A percentile compares a stretch with the other conserved stretches of the same genome.
Evolutionary conservation across 192 early-diverging fungal genomes (phyloP).

Genomic region (Mortierella claussenii): DNA sequence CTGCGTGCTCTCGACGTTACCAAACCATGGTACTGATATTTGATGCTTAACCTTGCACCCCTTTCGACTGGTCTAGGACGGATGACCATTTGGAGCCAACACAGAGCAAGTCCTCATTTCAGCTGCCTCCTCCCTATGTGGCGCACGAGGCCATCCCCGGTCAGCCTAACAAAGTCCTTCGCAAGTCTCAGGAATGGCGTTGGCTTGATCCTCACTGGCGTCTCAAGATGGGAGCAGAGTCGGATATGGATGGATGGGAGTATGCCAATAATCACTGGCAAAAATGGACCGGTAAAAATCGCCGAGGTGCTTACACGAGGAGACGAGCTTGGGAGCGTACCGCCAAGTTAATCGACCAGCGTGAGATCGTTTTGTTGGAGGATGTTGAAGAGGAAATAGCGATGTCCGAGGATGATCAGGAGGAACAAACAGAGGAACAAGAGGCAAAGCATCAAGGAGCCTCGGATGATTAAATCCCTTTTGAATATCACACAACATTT

Average conservation of each 20-base stretch:
- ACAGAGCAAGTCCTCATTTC: constrained; percentile 59
- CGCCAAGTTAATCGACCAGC: constrained; percentile 58
- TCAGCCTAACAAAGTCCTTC: constrained; percentile 49
- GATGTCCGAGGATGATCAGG: neutral
- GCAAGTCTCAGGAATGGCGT: constrained; percentile 61
- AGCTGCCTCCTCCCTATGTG: constrained; percentile 52
- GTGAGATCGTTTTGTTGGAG: constrained; percentile 43
- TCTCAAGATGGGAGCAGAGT: constrained; percentile 51
- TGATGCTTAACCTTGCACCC: too few species aligned
- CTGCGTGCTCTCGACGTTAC: too few species aligned
- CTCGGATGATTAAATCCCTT: too few species aligned
- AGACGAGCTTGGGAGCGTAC: constrained; percentile 62
- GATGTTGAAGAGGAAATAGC: constrained; percentile 26
- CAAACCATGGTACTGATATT: too few species aligned
- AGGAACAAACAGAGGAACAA: constrained; percentile 17
- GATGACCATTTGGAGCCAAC: constrained; percentile 61
- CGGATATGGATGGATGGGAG: constrained; percentile 65
- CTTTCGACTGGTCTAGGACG: constrained; percentile 57
- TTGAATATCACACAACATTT: too few species aligned
- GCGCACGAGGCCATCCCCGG: constrained; percentile 46
- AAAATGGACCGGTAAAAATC: constrained; percentile 52
- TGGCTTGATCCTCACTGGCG: constrained; percentile 66
- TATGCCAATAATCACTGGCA: constrained; percentile 68
- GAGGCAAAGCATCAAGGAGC: too few species aligned
- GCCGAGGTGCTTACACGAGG: constrained; percentile 62